Evolutionary conservation across 2,329 filamentous ascomycete genomes (phyloP).

Genomic region (Lecanicillium sp.): DNA sequence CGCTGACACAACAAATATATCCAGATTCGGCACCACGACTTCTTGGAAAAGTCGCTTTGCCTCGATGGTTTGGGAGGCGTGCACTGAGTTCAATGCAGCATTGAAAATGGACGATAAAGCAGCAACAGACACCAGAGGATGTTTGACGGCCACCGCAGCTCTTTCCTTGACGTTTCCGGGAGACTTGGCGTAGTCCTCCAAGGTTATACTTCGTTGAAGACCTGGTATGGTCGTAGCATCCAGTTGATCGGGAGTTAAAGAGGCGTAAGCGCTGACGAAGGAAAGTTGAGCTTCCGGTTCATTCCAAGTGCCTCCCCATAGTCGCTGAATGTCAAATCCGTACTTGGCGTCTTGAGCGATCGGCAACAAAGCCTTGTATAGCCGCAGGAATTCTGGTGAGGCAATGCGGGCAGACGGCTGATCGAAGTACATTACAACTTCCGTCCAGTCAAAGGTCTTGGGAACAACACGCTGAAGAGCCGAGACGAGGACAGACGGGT

Average conservation of each 20-base stretch:
- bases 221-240: constrained; percentile 81
- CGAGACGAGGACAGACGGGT: constrained; percentile 50
- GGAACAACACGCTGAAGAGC: constrained; percentile 55
- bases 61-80: constrained; percentile 55
- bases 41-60: constrained; percentile 60
- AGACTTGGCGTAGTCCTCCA: constrained; percentile 46
- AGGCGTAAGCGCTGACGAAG: constrained; percentile 84
- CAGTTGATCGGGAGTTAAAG: constrained; percentile 64
- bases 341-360: constrained; percentile 49
- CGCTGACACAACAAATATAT: constrained; percentile 71
- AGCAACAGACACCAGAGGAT: constrained; percentile 81
- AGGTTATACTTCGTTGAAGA: constrained; percentile 68
- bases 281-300: constrained; percentile 83
- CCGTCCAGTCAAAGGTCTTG: constrained; percentile 58
- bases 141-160: constrained; percentile 60
- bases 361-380: constrained; percentile 73
- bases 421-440: constrained; percentile 74
- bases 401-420: constrained; percentile 69
- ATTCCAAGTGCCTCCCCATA: constrained; percentile 90
- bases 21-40: constrained; percentile 64
- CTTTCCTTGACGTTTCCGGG: constrained; percentile 41
- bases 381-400: constrained; percentile 67
- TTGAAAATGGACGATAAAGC: constrained; percentile 66
- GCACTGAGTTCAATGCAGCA: constrained; percentile 52
- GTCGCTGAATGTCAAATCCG: constrained; percentile 69